Evolutionary conservation across 2,329 filamentous ascomycete genomes (phyloP).

Genomic region (Chaetomiaceae sp.): DNA sequence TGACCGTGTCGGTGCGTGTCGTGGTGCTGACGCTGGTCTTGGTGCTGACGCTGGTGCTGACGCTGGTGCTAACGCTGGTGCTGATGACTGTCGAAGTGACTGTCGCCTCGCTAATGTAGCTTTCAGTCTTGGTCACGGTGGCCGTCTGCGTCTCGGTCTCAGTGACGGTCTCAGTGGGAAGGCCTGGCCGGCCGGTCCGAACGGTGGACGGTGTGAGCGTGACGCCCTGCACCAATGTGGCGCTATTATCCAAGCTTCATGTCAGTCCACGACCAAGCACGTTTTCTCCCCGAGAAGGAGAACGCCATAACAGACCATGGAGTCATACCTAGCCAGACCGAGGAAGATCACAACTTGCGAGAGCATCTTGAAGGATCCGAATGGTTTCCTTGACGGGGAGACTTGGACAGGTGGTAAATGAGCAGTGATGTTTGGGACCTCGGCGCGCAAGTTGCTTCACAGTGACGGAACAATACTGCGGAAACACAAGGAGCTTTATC

Average conservation of each 20-base stretch:
- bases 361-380: conserved; percentile 17
- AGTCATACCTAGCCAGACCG: conserved; percentile 18
- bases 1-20: conserved; percentile 4
- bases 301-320: too few relatives aligned
- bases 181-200: conserved; percentile 12
- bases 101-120: conserved; percentile 15
- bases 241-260: conserved; percentile 6
- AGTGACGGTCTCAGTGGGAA: conserved; percentile 14
- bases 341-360: conserved; percentile 6
- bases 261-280: background rate
- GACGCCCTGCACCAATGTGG: conserved; percentile 22
- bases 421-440: background rate
- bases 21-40: conserved; percentile 7
- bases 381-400: background rate
- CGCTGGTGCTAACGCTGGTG: conserved; percentile 11
- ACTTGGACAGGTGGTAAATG: background rate
- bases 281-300: background rate
- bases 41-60: conserved; percentile 8
- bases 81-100: conserved; percentile 11
- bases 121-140: conserved; percentile 18
- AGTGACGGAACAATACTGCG: background rate
- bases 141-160: conserved; percentile 17
- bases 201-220: conserved; percentile 24
- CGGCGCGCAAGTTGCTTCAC: background rate
- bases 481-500: conserved; percentile 3